Evolutionary conservation across 1,139 yeast genomes (phyloP).

Genomic region (Geotrichum europaeum): DNA sequence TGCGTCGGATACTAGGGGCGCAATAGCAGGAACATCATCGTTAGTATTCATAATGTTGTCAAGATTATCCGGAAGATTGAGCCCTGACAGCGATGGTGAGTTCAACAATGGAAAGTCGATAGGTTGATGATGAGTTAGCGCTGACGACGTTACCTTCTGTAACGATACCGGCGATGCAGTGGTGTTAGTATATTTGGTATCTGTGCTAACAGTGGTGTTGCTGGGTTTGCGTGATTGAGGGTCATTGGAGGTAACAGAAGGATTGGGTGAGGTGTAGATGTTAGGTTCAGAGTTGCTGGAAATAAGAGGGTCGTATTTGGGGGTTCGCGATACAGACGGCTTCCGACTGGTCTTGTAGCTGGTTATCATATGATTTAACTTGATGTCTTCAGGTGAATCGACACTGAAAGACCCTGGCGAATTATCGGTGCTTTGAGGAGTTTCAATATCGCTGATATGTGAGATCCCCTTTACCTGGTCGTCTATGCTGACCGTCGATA

Average conservation of each 20-base stretch:
- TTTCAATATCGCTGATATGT: constrained; percentile 2
- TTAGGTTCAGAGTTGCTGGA: constrained; percentile 2
- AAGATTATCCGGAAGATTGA: neutral
- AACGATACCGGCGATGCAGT: constrained; percentile 12
- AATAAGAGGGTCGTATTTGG: neutral
- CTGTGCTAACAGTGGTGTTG: neutral
- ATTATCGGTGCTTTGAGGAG: constrained; percentile 6
- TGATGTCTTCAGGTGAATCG: constrained; percentile 9
- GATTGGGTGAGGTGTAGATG: constrained; percentile 13
- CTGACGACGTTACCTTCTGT: constrained; percentile 5
- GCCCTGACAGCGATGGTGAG: neutral
- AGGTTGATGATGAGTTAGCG: neutral
- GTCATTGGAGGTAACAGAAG: neutral
- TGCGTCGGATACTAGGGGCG: constrained; percentile 13
- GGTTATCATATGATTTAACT: neutral
- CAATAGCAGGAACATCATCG: neutral
- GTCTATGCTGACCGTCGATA: constrained; percentile 4
- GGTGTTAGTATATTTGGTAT: neutral
- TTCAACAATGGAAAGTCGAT: neutral
- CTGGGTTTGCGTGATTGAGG: neutral
- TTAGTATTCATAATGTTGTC: neutral
- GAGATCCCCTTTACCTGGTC: neutral
- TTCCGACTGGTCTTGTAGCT: neutral
- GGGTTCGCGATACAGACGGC: neutral
- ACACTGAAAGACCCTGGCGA: constrained; percentile 11